Conservation (phyloP, 2,329 filamentous ascomycete genomes). For the Hypoxylon sp. region DNA sequence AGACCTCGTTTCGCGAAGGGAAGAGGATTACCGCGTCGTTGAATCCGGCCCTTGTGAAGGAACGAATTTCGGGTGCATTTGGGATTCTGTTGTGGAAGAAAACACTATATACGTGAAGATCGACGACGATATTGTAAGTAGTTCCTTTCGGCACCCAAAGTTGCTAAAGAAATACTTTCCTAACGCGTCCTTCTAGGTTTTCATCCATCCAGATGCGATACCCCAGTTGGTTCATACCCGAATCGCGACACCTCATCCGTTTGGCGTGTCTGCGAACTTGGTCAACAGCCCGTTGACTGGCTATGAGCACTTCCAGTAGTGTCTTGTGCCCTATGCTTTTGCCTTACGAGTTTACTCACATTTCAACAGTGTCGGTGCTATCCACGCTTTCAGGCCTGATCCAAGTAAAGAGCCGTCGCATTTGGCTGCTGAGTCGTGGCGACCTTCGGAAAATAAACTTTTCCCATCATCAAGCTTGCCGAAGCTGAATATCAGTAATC, state of each 20-base stretch:
- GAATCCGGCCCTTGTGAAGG: conserved; percentile 53
- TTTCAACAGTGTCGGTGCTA: conserved; percentile 56
- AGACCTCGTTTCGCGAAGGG: conserved; percentile 54
- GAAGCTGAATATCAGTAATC: conserved; percentile 41
- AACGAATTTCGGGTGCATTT: conserved; percentile 54
- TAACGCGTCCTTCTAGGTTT: conserved; percentile 42
- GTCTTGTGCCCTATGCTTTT: background rate
- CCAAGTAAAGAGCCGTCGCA: conserved; percentile 47
- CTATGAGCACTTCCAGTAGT: conserved; percentile 64
- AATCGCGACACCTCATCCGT: conserved; percentile 63
- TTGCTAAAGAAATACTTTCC: background rate
- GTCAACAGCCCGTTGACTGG: conserved; percentile 68
- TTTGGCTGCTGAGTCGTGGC: conserved; percentile 55
- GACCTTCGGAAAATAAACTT: conserved; percentile 52
- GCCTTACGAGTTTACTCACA: background rate
- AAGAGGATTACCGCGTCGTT: conserved; percentile 56
- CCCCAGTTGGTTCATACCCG: conserved; percentile 66
- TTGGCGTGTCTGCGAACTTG: conserved; percentile 68
- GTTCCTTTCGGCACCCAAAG: background rate
- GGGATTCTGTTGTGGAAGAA: conserved; percentile 51
- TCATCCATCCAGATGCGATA: conserved; percentile 58
- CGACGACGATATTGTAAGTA: conserved; percentile 61
- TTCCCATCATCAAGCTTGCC: conserved; percentile 41
- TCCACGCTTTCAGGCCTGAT: conserved; percentile 67
- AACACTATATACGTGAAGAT: conserved; percentile 60